Conservation (phyloP, 306 rosid species). For the Quercus engelmannii region DNA sequence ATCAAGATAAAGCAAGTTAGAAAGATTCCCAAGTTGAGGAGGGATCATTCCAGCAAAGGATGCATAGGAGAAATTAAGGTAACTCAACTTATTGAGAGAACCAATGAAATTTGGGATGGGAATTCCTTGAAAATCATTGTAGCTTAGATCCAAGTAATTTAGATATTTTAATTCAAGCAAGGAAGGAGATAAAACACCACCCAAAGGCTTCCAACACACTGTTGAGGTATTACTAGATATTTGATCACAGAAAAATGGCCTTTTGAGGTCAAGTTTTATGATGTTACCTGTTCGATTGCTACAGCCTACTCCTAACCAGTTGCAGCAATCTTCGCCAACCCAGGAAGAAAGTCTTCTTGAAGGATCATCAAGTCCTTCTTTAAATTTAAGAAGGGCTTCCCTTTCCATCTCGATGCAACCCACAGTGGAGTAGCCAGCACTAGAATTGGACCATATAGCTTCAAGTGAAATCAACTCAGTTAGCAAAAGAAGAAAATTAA, state of each 20-base stretch:
- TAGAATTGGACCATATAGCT: not conserved
- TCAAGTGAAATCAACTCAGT: not conserved
- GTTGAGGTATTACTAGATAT: not conserved
- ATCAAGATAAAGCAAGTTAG: not conserved
- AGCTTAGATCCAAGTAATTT: constrained; percentile 19
- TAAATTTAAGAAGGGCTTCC: no score
- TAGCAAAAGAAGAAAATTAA: not conserved
- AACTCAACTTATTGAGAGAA: not conserved
- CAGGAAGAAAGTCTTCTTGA: constrained; percentile 23
- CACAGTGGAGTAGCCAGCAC: no score
- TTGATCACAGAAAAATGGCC: not conserved
- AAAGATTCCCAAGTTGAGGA: constrained; percentile 10
- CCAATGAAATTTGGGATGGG: no score
- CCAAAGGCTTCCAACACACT: not conserved
- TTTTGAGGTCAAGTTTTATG: constrained; percentile 7
- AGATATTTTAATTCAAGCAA: constrained; percentile 3
- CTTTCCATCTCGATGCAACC: no score
- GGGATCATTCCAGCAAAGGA: constrained; percentile 1
- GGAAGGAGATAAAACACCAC: constrained; percentile 23
- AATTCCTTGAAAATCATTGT: constrained; percentile 10
- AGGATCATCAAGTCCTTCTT: not conserved
- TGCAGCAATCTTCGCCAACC: constrained; percentile 23
- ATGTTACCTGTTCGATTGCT: constrained; percentile 4
- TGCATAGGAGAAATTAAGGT: constrained; percentile 14
- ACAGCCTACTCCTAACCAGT: constrained; percentile 22